A percentile compares a stretch with the other conserved stretches of the same genome.
Conservation (phyloP, 192 early-diverging fungal genomes). For the Funneliformis mosseae region DNA sequence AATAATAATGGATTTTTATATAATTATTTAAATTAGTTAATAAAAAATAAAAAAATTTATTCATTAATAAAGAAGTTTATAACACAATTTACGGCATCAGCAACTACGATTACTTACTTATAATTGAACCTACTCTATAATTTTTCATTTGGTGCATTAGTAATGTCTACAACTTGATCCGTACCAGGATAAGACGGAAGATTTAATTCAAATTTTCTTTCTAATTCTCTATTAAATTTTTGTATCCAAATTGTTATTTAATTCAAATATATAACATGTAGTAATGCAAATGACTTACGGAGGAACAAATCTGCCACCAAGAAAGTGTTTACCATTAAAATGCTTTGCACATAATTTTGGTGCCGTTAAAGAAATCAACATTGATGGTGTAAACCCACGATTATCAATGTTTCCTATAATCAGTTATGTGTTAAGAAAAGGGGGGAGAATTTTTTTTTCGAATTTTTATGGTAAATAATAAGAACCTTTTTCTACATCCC, state of each 20-base stretch:
- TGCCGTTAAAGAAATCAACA: conserved; percentile 89
- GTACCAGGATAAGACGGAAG: conserved; percentile 72
- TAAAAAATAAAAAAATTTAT: too few species aligned
- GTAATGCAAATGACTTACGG: conserved; percentile 40
- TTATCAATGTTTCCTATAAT: conserved; percentile 49
- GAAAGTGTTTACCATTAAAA: conserved; percentile 78
- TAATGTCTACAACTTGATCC: conserved; percentile 55
- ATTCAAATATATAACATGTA: not conserved
- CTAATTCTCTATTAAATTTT: conserved; percentile 52
- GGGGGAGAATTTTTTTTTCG: not conserved
- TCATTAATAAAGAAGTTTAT: too few species aligned
- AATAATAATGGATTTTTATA: too few species aligned
- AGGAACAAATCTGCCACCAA: conserved; percentile 92
- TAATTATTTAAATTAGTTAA: too few species aligned
- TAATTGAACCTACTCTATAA: not conserved
- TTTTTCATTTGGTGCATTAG: conserved; percentile 9
- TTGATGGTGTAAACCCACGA: conserved; percentile 67
- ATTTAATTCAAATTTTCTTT: conserved; percentile 62
- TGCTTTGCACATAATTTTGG: conserved; percentile 79
- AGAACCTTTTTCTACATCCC: conserved; percentile 88
- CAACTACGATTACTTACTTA: too few species aligned
- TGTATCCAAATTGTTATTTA: not conserved
- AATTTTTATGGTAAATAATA: not conserved
- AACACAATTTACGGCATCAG: too few species aligned
- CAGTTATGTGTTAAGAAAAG: not conserved